Evolutionary conservation across 352 stramenopile species (phyloP).

Genomic region (Blastocystis sp.): DNA sequence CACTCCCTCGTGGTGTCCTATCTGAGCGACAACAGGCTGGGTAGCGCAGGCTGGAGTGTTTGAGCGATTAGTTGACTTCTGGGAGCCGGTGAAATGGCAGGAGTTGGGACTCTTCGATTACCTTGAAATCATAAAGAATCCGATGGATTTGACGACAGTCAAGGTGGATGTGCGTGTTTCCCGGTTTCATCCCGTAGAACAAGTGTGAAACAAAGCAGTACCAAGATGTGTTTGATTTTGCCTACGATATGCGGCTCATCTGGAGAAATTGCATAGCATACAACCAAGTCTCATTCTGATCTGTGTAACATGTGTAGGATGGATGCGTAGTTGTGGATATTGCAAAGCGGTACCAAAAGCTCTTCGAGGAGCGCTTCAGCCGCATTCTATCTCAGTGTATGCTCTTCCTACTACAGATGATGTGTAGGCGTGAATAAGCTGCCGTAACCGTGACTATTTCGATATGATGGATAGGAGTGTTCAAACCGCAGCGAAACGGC

Average conservation of each 20-base stretch:
- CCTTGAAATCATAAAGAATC: constrained; percentile 41
- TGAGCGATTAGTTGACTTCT: constrained; percentile 41
- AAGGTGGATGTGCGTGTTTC: background rate
- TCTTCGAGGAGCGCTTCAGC: constrained; percentile 52
- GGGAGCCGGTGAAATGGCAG: constrained; percentile 62
- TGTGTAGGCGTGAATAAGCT: constrained; percentile 46
- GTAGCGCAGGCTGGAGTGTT: background rate
- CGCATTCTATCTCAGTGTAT: constrained; percentile 29
- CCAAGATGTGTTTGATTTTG: constrained; percentile 53
- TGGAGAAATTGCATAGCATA: constrained; percentile 62
- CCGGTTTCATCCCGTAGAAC: background rate
- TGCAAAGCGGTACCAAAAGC: constrained; percentile 33
- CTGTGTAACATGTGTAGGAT: constrained; percentile 1
- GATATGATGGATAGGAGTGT: background rate
- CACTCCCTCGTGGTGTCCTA: constrained; percentile 1
- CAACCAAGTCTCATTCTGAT: constrained; percentile 21
- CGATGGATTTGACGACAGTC: constrained; percentile 65
- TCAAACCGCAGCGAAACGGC: background rate
- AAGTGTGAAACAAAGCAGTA: constrained; percentile 36
- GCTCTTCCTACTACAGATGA: background rate
- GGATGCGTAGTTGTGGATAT: constrained; percentile 26
- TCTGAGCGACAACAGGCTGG: constrained; percentile 18
- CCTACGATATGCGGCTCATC: constrained; percentile 65
- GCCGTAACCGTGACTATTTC: background rate
- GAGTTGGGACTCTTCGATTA: constrained; percentile 55